A percentile compares a stretch with the other conserved stretches of the same genome.
phyloP scores from a whole-genome alignment of 1,284 basidiomycete genomes.

The Cryptococcus sp. region DNA sequence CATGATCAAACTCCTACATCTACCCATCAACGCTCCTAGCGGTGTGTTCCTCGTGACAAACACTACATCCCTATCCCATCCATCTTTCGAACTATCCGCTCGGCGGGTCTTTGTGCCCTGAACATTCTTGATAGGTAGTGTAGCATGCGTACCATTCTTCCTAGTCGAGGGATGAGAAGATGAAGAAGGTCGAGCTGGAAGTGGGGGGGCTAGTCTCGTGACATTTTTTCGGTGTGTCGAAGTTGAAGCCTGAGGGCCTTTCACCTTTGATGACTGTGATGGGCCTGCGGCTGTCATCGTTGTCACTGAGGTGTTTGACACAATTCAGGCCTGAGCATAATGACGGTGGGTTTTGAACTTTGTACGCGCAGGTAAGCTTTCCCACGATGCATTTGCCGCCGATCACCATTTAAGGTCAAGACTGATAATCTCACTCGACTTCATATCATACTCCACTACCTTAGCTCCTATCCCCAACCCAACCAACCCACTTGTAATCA shows the following conservation, averaged over 20 bases:
- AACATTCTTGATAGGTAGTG: slow-evolving; percentile 30
- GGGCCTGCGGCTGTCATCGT: not conserved
- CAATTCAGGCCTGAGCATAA: not conserved
- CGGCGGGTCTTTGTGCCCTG: slow-evolving; percentile 30
- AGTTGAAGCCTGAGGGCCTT: not conserved
- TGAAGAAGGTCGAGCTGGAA: not conserved
- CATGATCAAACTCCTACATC: slow-evolving; percentile 70
- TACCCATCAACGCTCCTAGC: slow-evolving; percentile 67
- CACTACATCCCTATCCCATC: slow-evolving; percentile 65
- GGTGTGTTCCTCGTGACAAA: slow-evolving; percentile 74
- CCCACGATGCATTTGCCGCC: not conserved
- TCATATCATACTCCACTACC: too few relatives aligned
- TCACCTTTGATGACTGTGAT: not conserved
- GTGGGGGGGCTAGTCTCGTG: not conserved
- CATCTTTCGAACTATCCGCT: slow-evolving; percentile 29
- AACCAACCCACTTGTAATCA: too few relatives aligned
- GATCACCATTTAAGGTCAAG: too few relatives aligned
- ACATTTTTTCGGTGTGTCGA: not conserved
- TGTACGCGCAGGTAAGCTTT: not conserved
- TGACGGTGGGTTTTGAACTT: not conserved
- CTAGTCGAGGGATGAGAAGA: not conserved
- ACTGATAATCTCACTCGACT: too few relatives aligned
- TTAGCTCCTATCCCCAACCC: too few relatives aligned
- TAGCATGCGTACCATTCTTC: not conserved
- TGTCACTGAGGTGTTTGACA: not conserved